A percentile compares a stretch with the other conserved stretches of the same genome.
Evolutionary conservation across 306 rosid genomes (phyloP).

Genomic region (Amphicarpaea edgeworthii): DNA sequence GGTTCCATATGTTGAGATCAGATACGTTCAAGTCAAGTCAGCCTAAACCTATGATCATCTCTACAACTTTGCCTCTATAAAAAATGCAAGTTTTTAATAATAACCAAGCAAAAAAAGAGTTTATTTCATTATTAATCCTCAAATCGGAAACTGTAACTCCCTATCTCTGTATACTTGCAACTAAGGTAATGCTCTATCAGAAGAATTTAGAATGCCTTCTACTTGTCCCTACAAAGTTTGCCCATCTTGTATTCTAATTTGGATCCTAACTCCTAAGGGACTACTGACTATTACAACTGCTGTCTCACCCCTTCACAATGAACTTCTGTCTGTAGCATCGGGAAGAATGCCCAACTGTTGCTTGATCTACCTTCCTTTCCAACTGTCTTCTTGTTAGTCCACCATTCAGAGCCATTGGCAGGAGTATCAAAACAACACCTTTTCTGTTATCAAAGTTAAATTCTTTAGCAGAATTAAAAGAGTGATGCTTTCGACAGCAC

Average conservation of each 20-base stretch:
- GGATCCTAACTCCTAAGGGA: conserved; percentile 37
- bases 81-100: conserved; percentile 13
- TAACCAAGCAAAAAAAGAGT: neutral
- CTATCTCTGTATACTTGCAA: too few species aligned
- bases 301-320: too few species aligned
- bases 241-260: conserved; percentile 41
- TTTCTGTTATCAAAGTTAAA: conserved; percentile 77
- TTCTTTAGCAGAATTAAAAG: conserved; percentile 65
- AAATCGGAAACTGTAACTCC: too few species aligned
- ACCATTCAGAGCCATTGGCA: conserved; percentile 67
- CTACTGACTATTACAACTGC: conserved; percentile 17
- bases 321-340: conserved; percentile 61
- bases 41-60: too few species aligned
- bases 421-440: conserved; percentile 54
- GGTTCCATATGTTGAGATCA: too few species aligned
- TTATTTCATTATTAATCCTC: conserved; percentile 44
- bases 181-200: conserved; percentile 48
- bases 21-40: too few species aligned
- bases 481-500: conserved; percentile 64
- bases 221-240: conserved; percentile 55
- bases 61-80: neutral
- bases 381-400: conserved; percentile 63
- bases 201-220: conserved; percentile 52
- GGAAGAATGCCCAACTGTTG: conserved; percentile 67
- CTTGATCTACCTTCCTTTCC: conserved; percentile 65